Base-by-base conservation (phyloP, 768 basidiomycete species). In the Pisolithus microcarpus region DNA sequence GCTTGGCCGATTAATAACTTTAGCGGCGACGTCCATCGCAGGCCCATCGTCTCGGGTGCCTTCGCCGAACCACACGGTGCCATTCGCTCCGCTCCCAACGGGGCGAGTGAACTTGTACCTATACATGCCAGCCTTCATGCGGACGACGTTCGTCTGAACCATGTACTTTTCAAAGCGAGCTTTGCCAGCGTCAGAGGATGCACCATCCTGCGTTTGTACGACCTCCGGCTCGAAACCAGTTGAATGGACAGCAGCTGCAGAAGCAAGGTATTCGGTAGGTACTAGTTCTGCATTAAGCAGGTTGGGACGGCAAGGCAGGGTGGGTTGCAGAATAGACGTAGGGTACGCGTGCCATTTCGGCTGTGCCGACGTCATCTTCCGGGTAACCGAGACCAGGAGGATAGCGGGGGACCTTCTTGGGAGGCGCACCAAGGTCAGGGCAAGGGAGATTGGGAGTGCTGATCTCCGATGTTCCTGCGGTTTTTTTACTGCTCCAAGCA, bases 1-100 rank as follows among this genome's bases (percentile, higher is more conserved):
- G 18, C 34, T 21, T 21, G 34, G n/a, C 36, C 37, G 53, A 31
- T 45, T 52, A n/a, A 53, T 43, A 38, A 55, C 52, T 28, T 53
- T 55, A 30, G 52, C 49, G 2, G 54, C 54, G 15, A 55, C 54
- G 13, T 55, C 51, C 47, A 46, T 46, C n/a, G 37, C 26, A 8
- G 28, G 34, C 16, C 48, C 52, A n/a, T 46, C 36, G 8, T 36
- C 24, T 38, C 52, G 46, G 18, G 39, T 21, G 19, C 52, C 36
- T 30, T 21, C 48, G 24, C 46, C 54, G 13, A 47, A 48, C 51
- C 48, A 52, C 38, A 52, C 51, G 18, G 47, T 52, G 19, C 51
- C 54, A 30, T 45, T 52, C 6, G 46, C 51, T 18, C 51, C 54
- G 13, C 46, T 34, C 24, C 54, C 54, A 7, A 55, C 18, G 15